Evolutionary conservation across 371 early-diverging fungal species (phyloP), one percentile per base, ranked within the genome.

Genomic region (Globomyces sp.): DNA sequence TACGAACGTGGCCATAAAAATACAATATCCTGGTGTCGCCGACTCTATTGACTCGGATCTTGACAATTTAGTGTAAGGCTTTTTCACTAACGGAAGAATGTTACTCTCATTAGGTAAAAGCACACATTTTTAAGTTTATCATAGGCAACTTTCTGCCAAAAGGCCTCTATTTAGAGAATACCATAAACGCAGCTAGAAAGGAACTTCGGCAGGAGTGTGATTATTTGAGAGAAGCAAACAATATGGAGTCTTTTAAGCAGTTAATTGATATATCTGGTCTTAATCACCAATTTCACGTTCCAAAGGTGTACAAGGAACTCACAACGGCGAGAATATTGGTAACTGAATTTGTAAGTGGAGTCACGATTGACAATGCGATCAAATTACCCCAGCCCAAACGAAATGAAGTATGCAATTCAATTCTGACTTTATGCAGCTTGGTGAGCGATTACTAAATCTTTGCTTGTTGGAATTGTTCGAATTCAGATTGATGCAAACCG

Each of bases 401-500:
- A 10, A 86, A 96, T 72, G 72, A 81, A 80, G 89, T 86, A 78
- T 69, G 24, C 24, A 24, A 24, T 24, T 24, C 24, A 24, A 24
- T 67, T 41, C 39, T n/a, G 34, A 13, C 55, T 65, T 61, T 51
- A 5, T 52, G 9, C 65, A 58, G 69, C 62, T 79, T 46, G 74
- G 69, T 1, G 57, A 48, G 0, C 58, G 69, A 9, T 69, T 97
- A 8, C 73, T 98, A 67, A 77, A 85, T 10, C 87, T 98, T 3
- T 93, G 94, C 73, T 80, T 98, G 42, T 80, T 85, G 40, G 98
- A 97, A 72, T 80, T 98, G 48, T 96, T 96, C 73, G 86, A 86
- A 37, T 95, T 92, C 75, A 82, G 87, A 63, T 94, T 91, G 76
- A 97, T 98, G 98, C 98, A 98, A 76, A 98, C 98, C 8, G 98